phyloP scores from a whole-genome alignment of 192 early-diverging fungal species.

The Coemansia sp. region DNA sequence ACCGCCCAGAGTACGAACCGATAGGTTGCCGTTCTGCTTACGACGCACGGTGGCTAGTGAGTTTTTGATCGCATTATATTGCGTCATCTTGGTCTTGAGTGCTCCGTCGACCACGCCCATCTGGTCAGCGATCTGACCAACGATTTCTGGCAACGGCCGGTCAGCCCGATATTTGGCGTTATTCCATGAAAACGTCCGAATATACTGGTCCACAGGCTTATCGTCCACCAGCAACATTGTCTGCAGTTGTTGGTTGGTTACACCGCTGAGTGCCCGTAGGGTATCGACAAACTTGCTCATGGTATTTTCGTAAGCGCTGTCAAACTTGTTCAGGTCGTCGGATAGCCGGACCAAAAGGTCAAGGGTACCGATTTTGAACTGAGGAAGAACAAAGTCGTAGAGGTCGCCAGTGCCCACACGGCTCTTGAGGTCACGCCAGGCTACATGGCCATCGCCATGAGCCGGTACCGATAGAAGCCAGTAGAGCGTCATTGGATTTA shows the following conservation, averaged over 20 bases:
- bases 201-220: constrained; percentile 81
- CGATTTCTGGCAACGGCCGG: constrained; percentile 84
- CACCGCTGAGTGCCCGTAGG: constrained; percentile 63
- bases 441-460: constrained; percentile 67
- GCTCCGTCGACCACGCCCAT: constrained; percentile 82
- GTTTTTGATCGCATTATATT: constrained; percentile 82
- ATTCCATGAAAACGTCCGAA: constrained; percentile 92
- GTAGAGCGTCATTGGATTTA: constrained; percentile 51
- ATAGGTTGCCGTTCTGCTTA: constrained; percentile 85
- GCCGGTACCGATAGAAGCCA: constrained; percentile 86
- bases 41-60: constrained; percentile 78
- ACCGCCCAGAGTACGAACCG: constrained; percentile 81
- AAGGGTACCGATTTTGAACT: constrained; percentile 86
- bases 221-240: constrained; percentile 30
- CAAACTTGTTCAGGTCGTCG: constrained; percentile 90
- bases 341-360: constrained; percentile 91
- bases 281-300: constrained; percentile 83
- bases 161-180: constrained; percentile 94
- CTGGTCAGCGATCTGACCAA: constrained; percentile 77
- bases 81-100: constrained; percentile 88
- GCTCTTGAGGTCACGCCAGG: constrained; percentile 40
- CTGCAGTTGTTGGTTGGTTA: constrained; percentile 8
- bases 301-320: constrained; percentile 72
- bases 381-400: constrained; percentile 81
- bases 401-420: constrained; percentile 74